Evolutionary conservation across 805 yeast genomes (phyloP).

Genomic region (Wickerhamomyces rabaulensis): DNA sequence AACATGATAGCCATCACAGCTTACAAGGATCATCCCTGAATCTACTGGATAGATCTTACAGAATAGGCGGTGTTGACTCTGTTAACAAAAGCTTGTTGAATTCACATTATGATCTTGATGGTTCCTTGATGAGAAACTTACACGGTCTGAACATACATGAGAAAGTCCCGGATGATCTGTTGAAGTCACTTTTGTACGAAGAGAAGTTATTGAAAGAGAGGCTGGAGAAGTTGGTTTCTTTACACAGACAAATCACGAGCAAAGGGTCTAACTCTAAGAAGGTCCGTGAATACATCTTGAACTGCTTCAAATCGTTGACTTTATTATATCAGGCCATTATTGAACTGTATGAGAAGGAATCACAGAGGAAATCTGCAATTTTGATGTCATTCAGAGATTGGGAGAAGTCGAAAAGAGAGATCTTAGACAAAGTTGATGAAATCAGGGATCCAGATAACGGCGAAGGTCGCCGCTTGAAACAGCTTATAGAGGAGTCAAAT

Average conservation of each 20-base stretch:
- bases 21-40: neutral
- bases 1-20: neutral
- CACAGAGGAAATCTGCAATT: constrained; percentile 22
- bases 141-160: neutral
- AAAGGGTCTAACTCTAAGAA: constrained; percentile 28
- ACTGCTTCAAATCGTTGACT: constrained; percentile 30
- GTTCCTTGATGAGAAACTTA: neutral
- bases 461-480: constrained; percentile 35
- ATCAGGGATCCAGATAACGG: constrained; percentile 33
- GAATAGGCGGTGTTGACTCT: neutral
- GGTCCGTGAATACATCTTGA: constrained; percentile 27
- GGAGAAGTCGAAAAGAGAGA: constrained; percentile 31
- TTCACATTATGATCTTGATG: neutral
- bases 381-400: constrained; percentile 29
- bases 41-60: neutral
- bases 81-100: neutral
- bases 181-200: constrained; percentile 15
- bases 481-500: constrained; percentile 27
- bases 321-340: constrained; percentile 34
- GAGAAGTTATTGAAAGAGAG: constrained; percentile 14
- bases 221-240: constrained; percentile 11
- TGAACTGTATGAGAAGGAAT: constrained; percentile 36
- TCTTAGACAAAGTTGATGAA: constrained; percentile 30
- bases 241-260: constrained; percentile 24
- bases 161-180: constrained; percentile 6